Evolutionary conservation across 805 yeast species (phyloP), one percentile per base, ranked within the genome.

Genomic region (Maudiozyma serrabonitensis): DNA sequence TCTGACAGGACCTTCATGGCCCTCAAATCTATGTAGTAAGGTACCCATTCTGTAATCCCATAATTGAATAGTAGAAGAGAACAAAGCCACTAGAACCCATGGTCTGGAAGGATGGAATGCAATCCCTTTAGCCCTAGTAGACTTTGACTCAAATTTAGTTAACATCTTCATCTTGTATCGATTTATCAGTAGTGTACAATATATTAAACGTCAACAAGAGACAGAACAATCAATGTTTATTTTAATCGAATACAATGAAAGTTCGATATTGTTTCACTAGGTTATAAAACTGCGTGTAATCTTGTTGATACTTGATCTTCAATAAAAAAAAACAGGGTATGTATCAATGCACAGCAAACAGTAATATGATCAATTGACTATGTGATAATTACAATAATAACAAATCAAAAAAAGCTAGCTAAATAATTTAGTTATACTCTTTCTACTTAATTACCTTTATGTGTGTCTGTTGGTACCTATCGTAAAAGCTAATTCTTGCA

Each of bases 41-140:
- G 97, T 89, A 42, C 99, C 99, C 99, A 93, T 93, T 63, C 99
- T 82, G 71, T 95, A 93, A 70, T 93, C 99, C 99, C 99, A 93
- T 55, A 93, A 76, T 69, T 95, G 99, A 66, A 93, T 91, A n/a
- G 96, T 89, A n/a, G 96, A 88, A 26, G 96, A 87, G 68, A 91
- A 93, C 53, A 95, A 76, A 7, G 98, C 89, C 34, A 90, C 98
- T 59, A 93, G 75, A 52, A 89, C 87, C 97, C 96, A 93, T 52
- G 99, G 97, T 68, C 93, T 76, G 44, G 58, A 61, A 47, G 98
- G 96, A 70, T 95, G 96, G 72, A 93, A 89, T 50, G 99, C 97
- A 64, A 93, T 87, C 56, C 97, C 95, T 71, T 93, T 89, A 52
- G 98, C 96, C 77, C 98, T 78, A 52, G 97, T 87, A 55, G 97